These are phyloP conservation scores for Rutstroemia sp. DNA, from an alignment of 2,329 filamentous ascomycete genomes.

Conservation along the genomic window DNA sequence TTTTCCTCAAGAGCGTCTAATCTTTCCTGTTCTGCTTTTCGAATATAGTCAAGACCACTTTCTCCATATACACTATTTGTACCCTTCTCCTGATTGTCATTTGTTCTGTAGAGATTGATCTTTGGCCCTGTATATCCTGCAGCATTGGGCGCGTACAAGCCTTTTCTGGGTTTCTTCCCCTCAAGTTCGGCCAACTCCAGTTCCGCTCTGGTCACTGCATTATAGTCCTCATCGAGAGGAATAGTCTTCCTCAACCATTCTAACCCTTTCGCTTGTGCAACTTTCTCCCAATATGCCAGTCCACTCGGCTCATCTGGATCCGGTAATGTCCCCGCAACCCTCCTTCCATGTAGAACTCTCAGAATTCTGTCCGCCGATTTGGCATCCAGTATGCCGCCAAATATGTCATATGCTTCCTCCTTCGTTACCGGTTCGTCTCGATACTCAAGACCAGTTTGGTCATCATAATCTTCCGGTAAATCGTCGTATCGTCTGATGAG, in stretches of 20 bases:
- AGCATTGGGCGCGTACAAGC: constrained; percentile 24
- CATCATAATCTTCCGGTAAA: constrained; percentile 49
- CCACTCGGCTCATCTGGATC: constrained; percentile 41
- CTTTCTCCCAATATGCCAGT: constrained; percentile 12
- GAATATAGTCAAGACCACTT: constrained; percentile 49
- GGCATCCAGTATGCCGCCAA: constrained; percentile 41
- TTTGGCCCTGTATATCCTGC: neutral
- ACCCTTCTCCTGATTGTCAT: neutral
- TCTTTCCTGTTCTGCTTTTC: constrained; percentile 41
- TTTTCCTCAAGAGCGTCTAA: constrained; percentile 40
- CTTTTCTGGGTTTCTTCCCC: constrained; percentile 4
- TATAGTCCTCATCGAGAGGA: constrained; percentile 52
- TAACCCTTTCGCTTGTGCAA: constrained; percentile 41
- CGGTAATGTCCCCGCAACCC: constrained; percentile 56
- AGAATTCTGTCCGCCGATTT: constrained; percentile 46
- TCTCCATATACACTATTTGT: constrained; percentile 47
- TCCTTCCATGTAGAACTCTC: constrained; percentile 52
- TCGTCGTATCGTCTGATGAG: constrained; percentile 41
- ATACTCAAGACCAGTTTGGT: constrained; percentile 48
- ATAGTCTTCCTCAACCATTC: constrained; percentile 47
- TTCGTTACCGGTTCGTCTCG: constrained; percentile 41
- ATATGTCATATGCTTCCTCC: constrained; percentile 40
- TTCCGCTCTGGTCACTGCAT: constrained; percentile 54
- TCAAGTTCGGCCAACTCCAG: constrained; percentile 52
- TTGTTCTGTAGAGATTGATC: neutral